Percentiles rank a stretch among this genome's conserved stretches.
These are phyloP conservation scores for Plasmopara viticola DNA, from an alignment of 352 stramenopile genomes.

Conservation along the genomic window DNA sequence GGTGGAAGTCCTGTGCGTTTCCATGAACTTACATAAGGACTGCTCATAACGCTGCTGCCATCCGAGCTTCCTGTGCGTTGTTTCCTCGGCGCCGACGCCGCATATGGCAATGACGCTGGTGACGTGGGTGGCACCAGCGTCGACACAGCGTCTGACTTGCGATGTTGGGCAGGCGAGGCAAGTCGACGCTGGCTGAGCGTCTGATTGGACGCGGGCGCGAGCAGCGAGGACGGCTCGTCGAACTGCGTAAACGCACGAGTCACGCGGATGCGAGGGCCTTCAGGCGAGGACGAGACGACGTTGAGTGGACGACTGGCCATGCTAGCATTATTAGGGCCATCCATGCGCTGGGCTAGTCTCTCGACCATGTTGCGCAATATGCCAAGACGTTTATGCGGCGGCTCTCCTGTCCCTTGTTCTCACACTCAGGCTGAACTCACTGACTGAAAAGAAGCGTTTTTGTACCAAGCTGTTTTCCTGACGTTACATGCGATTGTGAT, in stretches of 20 bases:
- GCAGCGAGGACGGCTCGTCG: slow-evolving; percentile 35
- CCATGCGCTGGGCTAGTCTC: background rate
- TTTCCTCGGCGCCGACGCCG: slow-evolving; percentile 9
- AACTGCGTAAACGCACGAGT: slow-evolving; percentile 64
- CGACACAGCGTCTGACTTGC: background rate
- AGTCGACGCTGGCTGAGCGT: slow-evolving; percentile 56
- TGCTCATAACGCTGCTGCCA: slow-evolving; percentile 13
- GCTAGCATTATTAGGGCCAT: background rate
- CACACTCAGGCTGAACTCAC: background rate
- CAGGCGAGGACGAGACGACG: background rate
- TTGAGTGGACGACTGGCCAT: background rate
- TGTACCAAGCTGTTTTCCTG: background rate
- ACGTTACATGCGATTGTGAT: too few species aligned
- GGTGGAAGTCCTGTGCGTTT: slow-evolving; percentile 9
- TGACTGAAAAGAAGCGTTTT: background rate
- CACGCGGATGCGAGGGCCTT: slow-evolving; percentile 21
- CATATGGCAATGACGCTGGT: slow-evolving; percentile 11
- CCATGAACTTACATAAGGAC: slow-evolving; percentile 4
- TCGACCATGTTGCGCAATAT: background rate
- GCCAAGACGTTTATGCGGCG: background rate
- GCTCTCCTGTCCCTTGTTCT: background rate
- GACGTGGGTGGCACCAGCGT: slow-evolving; percentile 16
- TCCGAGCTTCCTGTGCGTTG: slow-evolving; percentile 9
- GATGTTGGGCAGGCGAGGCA: slow-evolving; percentile 38
- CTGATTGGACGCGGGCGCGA: slow-evolving; percentile 27